phyloP scores from a whole-genome alignment of 306 rosid species.

The Leucaena leucocephala region DNA sequence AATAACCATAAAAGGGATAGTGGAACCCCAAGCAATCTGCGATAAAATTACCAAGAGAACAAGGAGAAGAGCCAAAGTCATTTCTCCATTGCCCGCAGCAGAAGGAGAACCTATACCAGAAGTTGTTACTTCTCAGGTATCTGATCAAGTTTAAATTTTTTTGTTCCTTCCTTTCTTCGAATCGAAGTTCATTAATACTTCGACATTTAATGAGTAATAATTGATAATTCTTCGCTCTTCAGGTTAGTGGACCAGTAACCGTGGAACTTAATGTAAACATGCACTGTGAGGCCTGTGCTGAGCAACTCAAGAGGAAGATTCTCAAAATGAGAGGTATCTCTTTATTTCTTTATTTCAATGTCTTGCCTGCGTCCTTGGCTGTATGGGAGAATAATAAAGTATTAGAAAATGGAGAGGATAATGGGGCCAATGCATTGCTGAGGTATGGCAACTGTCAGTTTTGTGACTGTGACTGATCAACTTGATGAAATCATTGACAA shows the following conservation, averaged over 20 bases:
- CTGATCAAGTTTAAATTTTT: background rate
- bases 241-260: constrained; percentile 71
- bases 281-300: constrained; percentile 98
- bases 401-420: constrained; percentile 10
- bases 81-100: constrained; percentile 85
- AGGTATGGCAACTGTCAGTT: constrained; percentile 5
- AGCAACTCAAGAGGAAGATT: constrained; percentile 84
- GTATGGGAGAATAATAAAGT: constrained; percentile 10
- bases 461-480: constrained; percentile 35
- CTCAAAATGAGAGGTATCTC: constrained; percentile 88
- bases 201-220: constrained; percentile 11
- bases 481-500: constrained; percentile 12
- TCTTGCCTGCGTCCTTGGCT: constrained; percentile 5
- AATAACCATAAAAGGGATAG: constrained; percentile 88
- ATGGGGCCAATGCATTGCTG: background rate
- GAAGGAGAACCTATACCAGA: constrained; percentile 88
- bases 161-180: no score
- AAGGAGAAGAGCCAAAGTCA: constrained; percentile 66
- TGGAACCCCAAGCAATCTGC: constrained; percentile 83
- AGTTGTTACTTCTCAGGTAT: constrained; percentile 84
- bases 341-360: constrained; percentile 27
- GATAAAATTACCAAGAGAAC: constrained; percentile 65
- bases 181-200: background rate
- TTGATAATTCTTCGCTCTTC: constrained; percentile 21
- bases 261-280: constrained; percentile 90